phyloP scores from a whole-genome alignment of 371 early-diverging fungal genomes.

The Rhizopus sp. region DNA sequence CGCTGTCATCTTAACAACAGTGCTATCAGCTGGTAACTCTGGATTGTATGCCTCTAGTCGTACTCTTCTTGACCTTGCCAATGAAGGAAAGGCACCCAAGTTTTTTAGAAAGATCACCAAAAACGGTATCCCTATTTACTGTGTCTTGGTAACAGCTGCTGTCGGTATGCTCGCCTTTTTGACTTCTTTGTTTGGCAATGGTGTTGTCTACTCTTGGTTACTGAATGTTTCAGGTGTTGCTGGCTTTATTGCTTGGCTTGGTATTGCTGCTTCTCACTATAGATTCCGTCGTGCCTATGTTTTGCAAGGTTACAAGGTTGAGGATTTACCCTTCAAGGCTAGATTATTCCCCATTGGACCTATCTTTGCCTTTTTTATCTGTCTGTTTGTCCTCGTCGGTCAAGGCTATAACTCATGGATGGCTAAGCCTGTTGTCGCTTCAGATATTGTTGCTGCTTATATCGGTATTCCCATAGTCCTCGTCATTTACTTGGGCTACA shows the following conservation, averaged over 20 bases:
- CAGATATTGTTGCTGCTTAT: slow-evolving; percentile 37
- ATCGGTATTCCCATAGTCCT: slow-evolving; percentile 43
- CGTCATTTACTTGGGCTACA: slow-evolving; percentile 51
- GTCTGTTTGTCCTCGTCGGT: slow-evolving; percentile 61
- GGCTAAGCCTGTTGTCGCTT: slow-evolving; percentile 20
- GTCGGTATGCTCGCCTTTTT: slow-evolving; percentile 60
- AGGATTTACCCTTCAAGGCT: slow-evolving; percentile 74
- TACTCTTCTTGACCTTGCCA: slow-evolving; percentile 64
- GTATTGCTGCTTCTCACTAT: slow-evolving; percentile 75
- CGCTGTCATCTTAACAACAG: slow-evolving; percentile 56
- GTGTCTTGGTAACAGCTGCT: slow-evolving; percentile 50
- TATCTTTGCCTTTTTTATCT: slow-evolving; percentile 59
- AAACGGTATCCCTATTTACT: slow-evolving; percentile 56
- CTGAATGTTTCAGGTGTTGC: slow-evolving; percentile 71
- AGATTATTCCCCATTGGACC: slow-evolving; percentile 73
- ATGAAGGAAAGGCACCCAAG: slow-evolving; percentile 60
- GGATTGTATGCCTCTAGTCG: slow-evolving; percentile 73
- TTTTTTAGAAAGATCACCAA: slow-evolving; percentile 48
- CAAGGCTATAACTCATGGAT: slow-evolving; percentile 62
- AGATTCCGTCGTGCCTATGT: slow-evolving; percentile 82
- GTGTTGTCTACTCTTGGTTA: slow-evolving; percentile 54
- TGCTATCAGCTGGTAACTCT: slow-evolving; percentile 68
- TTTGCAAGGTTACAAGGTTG: slow-evolving; percentile 67
- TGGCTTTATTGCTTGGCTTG: slow-evolving; percentile 79
- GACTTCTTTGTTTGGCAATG: slow-evolving; percentile 51